Percentiles rank a stretch among this genome's conserved stretches.
phyloP scores from a whole-genome alignment of 306 rosid genomes.

The Lathyrus aphaca region DNA sequence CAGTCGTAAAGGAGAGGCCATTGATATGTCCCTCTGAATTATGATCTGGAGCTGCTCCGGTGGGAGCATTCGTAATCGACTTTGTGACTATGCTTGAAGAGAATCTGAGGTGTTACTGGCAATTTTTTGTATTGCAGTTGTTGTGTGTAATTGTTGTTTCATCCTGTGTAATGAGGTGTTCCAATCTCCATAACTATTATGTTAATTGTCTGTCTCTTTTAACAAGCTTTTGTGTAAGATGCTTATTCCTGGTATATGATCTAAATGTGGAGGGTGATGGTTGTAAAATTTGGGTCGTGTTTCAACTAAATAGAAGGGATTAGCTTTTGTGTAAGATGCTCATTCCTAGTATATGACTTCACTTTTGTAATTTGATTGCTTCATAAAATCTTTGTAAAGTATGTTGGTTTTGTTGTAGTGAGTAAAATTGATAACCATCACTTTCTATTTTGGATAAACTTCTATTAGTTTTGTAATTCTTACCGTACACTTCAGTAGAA shows the following conservation, averaged over 20 bases:
- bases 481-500: background rate
- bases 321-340: no score
- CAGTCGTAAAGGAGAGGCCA: constrained; percentile 85
- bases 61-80: no score
- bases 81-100: no score
- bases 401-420: background rate
- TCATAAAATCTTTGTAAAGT: background rate
- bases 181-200: constrained; percentile 28
- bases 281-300: constrained; percentile 28
- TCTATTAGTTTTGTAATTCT: background rate
- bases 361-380: background rate
- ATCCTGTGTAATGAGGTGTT: no score
- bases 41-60: no score
- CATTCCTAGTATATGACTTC: no score
- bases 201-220: constrained; percentile 25
- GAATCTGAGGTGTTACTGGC: no score
- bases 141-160: no score
- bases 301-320: constrained; percentile 11
- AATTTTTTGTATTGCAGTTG: no score
- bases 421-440: no score
- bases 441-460: constrained; percentile 1
- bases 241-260: constrained; percentile 19
- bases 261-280: constrained; percentile 29
- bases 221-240: constrained; percentile 28
- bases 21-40: constrained; percentile 98